A percentile compares a stretch with the other conserved stretches of the same genome.
These are phyloP conservation scores for Pharnaceum exiguum DNA, from an alignment of 148 eudicot genomes.

Conservation along the genomic window DNA sequence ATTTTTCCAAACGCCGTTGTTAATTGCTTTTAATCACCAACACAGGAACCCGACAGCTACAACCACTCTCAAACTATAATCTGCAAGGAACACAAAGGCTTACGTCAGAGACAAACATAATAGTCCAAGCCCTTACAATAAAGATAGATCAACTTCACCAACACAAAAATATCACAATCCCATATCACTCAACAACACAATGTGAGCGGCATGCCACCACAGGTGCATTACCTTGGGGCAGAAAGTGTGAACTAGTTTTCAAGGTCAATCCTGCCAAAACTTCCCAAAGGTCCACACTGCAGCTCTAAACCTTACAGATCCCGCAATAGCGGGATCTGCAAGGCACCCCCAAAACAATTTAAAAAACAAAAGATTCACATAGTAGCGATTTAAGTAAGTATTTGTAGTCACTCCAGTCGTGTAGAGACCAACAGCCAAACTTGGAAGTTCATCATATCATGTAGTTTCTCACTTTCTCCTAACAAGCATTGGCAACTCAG, in stretches of 20 bases:
- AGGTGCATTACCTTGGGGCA: conserved; percentile 20
- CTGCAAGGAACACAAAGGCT: conserved; percentile 1
- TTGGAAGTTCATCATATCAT: too few species aligned
- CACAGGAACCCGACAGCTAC: neutral
- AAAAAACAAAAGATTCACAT: neutral
- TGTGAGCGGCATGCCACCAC: conserved; percentile 12
- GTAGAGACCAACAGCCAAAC: conserved; percentile 12
- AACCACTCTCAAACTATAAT: conserved; percentile 2
- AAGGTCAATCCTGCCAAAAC: conserved; percentile 5
- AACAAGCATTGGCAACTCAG: too few species aligned
- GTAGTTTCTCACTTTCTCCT: too few species aligned
- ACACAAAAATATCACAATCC: neutral
- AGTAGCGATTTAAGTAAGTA: neutral
- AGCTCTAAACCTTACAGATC: conserved; percentile 1
- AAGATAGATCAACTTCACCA: neutral
- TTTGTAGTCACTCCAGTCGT: conserved; percentile 3
- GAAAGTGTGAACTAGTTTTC: conserved; percentile 12
- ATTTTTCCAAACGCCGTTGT: conserved; percentile 2
- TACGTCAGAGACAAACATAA: neutral
- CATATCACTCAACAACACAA: conserved; percentile 1
- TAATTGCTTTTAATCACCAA: neutral
- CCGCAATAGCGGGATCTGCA: conserved; percentile 4
- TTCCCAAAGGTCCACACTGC: neutral
- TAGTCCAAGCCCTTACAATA: neutral
- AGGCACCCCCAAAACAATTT: conserved; percentile 1